A percentile compares a stretch with the other conserved stretches of the same genome.
Conservation (phyloP, 768 basidiomycete species). For the Pholiota molesta region DNA sequence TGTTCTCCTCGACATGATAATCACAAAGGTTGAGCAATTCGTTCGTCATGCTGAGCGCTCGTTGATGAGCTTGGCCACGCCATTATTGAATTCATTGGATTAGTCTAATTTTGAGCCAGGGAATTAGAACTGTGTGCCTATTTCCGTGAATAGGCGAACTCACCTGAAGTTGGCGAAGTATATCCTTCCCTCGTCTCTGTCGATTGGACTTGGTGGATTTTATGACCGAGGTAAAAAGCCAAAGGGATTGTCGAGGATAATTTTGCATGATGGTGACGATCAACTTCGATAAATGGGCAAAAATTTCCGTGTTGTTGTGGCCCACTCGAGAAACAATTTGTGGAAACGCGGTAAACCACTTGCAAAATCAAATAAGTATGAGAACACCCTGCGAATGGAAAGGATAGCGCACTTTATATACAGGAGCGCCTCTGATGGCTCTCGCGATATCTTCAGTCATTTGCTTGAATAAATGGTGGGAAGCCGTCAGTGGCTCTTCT, state of each 20-base stretch:
- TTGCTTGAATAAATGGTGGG: conserved; percentile 47
- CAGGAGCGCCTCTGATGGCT: conserved; percentile 63
- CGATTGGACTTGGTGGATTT: conserved; percentile 78
- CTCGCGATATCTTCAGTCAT: conserved; percentile 60
- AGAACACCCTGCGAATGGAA: not conserved
- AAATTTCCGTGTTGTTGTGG: conserved; percentile 67
- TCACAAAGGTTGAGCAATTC: conserved; percentile 73
- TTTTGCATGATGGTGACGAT: conserved; percentile 75
- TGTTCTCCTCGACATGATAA: conserved; percentile 43
- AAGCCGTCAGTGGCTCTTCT: conserved; percentile 46
- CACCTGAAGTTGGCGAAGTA: conserved; percentile 64
- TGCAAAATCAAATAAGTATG: conserved; percentile 4
- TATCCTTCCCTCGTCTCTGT: conserved; percentile 56
- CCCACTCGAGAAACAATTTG: conserved; percentile 96
- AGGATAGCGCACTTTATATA: conserved; percentile 67
- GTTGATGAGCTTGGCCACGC: conserved; percentile 52
- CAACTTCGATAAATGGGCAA: conserved; percentile 59
- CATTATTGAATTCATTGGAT: conserved; percentile 43
- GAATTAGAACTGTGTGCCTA: not conserved
- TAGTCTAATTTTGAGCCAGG: conserved; percentile 35
- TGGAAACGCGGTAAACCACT: conserved; percentile 97
- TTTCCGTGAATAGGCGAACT: not conserved
- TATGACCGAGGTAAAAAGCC: conserved; percentile 88
- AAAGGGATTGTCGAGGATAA: conserved; percentile 90
- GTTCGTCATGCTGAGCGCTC: conserved; percentile 66